phyloP scores from a whole-genome alignment of 129 eudicot genomes.

The Flaveria robusta region DNA sequence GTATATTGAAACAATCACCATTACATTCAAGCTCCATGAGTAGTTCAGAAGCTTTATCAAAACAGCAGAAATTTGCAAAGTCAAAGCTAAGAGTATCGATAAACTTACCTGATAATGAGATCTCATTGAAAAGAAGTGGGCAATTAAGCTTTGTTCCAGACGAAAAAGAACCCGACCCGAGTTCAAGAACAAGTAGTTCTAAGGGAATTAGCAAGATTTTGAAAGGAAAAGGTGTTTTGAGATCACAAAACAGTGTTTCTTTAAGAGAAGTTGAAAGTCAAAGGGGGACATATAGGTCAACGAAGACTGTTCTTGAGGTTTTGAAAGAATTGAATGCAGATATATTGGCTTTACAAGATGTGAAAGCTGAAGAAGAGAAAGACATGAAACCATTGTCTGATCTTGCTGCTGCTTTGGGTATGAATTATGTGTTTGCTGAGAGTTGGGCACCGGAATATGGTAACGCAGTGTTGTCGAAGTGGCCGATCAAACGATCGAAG shows the following conservation, averaged over 20 bases:
- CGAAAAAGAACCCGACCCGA: slow-evolving; percentile 38
- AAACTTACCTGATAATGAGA: slow-evolving; percentile 92
- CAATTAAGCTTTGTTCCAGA: slow-evolving; percentile 39
- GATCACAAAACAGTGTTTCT: slow-evolving; percentile 44
- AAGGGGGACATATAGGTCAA: slow-evolving; percentile 39
- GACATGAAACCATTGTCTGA: slow-evolving; percentile 88
- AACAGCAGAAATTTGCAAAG: slow-evolving; percentile 63
- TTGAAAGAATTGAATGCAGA: slow-evolving; percentile 86
- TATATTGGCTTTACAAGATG: slow-evolving; percentile 90
- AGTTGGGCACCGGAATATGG: slow-evolving; percentile 99
- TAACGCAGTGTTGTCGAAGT: slow-evolving; percentile 77
- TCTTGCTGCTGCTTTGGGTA: slow-evolving; percentile 87
- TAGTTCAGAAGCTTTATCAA: slow-evolving; percentile 37
- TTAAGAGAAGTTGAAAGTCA: slow-evolving; percentile 33
- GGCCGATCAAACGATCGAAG: slow-evolving; percentile 87
- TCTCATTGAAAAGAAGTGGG: slow-evolving; percentile 70
- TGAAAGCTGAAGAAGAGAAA: slow-evolving; percentile 91
- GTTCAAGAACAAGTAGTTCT: slow-evolving; percentile 21
- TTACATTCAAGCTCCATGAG: slow-evolving; percentile 55
- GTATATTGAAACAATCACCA: slow-evolving; percentile 87
- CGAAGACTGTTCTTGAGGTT: slow-evolving; percentile 67
- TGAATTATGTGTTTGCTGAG: slow-evolving; percentile 93
- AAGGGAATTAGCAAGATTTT: slow-evolving; percentile 38
- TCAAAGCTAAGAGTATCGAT: slow-evolving; percentile 89
- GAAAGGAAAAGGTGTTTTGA: slow-evolving; percentile 62